phyloP scores from a whole-genome alignment of 2,329 filamentous ascomycete genomes.

The Aspergillus floridensis region DNA sequence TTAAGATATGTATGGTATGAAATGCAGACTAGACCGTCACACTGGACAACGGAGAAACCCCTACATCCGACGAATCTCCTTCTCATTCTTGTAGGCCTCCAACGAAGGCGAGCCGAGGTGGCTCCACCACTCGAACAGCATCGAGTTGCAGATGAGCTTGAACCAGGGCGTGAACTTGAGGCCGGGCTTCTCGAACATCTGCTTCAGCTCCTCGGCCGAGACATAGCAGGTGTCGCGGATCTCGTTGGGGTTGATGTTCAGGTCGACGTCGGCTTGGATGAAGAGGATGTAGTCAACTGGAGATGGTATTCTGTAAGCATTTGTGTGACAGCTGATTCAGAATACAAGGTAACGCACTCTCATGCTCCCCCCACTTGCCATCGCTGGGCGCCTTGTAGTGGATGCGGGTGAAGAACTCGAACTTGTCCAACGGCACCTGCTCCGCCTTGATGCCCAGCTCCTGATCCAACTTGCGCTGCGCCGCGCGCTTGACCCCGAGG shows the following conservation, averaged over 20 bases:
- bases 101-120: constrained; percentile 72
- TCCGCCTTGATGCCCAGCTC: constrained; percentile 87
- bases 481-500: constrained; percentile 83
- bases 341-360: constrained; percentile 64
- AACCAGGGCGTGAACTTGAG: constrained; percentile 98
- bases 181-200: constrained; percentile 75
- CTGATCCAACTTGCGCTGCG: constrained; percentile 88
- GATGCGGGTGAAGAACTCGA: constrained; percentile 91
- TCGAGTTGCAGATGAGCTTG: constrained; percentile 95
- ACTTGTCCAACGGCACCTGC: constrained; percentile 87
- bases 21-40: constrained; percentile 9
- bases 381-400: constrained; percentile 98
- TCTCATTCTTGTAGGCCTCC: constrained; percentile 82
- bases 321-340: not conserved
- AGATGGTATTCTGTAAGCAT: not conserved
- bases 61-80: constrained; percentile 79
- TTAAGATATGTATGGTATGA: not conserved
- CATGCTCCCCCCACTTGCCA: constrained; percentile 98
- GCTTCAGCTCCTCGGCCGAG: constrained; percentile 74
- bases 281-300: constrained; percentile 97
- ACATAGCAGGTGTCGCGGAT: constrained; percentile 83
- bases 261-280: constrained; percentile 88
- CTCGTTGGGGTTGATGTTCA: constrained; percentile 77
- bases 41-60: not conserved
- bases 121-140: constrained; percentile 98